Evolutionary conservation across 2,329 filamentous ascomycete genomes (phyloP), one percentile per base, ranked within the genome.

Genomic region (Nigrospora osmanthi): DNA sequence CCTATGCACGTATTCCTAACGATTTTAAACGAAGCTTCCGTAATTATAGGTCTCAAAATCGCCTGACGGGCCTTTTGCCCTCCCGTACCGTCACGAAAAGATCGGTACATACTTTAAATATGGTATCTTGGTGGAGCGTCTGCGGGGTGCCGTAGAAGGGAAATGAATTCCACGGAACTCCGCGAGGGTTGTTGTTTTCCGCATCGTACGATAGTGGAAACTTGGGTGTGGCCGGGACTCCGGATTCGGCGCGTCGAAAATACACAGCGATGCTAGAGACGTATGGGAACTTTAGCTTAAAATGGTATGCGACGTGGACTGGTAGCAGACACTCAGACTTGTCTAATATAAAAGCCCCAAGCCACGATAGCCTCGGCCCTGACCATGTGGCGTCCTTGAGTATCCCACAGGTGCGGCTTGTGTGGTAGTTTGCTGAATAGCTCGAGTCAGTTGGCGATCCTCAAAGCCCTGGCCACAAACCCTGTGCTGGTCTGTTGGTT

Each of bases 291-390:
- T 12, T 16, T 15, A 33, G 14, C 23, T n/a, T n/a, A n/a, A n/a
- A n/a, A n/a, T 7, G 33, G 32, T 2, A 11, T 31, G 23, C 13
- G 38, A 12, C 16, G 14, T 4, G 30, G 17, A 13, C 11, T 10
- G 6, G 15, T 6, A 10, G 14, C 12, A 11, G 30, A 10, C 14
- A n/a, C 40, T n/a, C 39, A 44, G 36, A 32, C 30, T 19, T 44
- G 42, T 34, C 42, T 34, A 15, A 32, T 38, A 36, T 39, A 44
- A 12, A 44, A 16, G 3, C 42, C 42, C 42, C 42, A 44, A 33
- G 36, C 36, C 23, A 44, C 31, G 23, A 44, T 37, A 10, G 42
- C 11, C 19, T 37, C 34, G 28, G 34, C 42, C 32, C 30, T 32
- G n/a, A 31, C 16, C 15, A 38, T 38, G 3, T 17, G 12, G 23